These are phyloP conservation scores for Phaffia tasmanica DNA, from an alignment of 768 basidiomycete species.

Conservation along the genomic window DNA sequence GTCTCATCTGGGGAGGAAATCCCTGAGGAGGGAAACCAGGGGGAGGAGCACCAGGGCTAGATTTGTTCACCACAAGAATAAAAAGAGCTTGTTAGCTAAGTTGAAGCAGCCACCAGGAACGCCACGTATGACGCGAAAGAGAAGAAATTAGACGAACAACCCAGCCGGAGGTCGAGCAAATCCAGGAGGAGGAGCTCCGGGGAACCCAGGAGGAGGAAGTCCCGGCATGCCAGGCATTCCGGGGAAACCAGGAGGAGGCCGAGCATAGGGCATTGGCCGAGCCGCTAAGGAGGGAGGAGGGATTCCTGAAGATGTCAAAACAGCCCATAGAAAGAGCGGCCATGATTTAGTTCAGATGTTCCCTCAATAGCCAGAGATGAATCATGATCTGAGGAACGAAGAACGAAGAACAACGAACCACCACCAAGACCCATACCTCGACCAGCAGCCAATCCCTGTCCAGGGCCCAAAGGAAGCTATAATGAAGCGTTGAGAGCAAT, in stretches of 20 bases:
- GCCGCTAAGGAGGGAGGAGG: slow-evolving; percentile 38
- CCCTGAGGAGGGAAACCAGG: slow-evolving; percentile 25
- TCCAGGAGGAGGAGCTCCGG: slow-evolving; percentile 22
- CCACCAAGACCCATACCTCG: slow-evolving; percentile 69
- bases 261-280: slow-evolving; percentile 40
- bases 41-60: slow-evolving; percentile 25
- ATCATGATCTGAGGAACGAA: neutral
- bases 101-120: neutral
- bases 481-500: slow-evolving; percentile 23
- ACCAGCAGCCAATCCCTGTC: slow-evolving; percentile 89
- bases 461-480: slow-evolving; percentile 77
- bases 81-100: too few species aligned
- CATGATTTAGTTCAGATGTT: slow-evolving; percentile 4
- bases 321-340: neutral
- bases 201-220: slow-evolving; percentile 26
- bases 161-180: slow-evolving; percentile 21
- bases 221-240: slow-evolving; percentile 16
- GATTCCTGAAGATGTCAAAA: slow-evolving; percentile 5
- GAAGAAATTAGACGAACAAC: slow-evolving; percentile 4
- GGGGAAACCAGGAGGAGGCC: slow-evolving; percentile 40
- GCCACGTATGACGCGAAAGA: too few species aligned
- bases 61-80: neutral
- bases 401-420: slow-evolving; percentile 33
- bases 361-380: neutral
- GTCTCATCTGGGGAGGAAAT: slow-evolving; percentile 18